Evolutionary conservation across 768 basidiomycete genomes (phyloP).

Genomic region (Scleroderma citrinum): DNA sequence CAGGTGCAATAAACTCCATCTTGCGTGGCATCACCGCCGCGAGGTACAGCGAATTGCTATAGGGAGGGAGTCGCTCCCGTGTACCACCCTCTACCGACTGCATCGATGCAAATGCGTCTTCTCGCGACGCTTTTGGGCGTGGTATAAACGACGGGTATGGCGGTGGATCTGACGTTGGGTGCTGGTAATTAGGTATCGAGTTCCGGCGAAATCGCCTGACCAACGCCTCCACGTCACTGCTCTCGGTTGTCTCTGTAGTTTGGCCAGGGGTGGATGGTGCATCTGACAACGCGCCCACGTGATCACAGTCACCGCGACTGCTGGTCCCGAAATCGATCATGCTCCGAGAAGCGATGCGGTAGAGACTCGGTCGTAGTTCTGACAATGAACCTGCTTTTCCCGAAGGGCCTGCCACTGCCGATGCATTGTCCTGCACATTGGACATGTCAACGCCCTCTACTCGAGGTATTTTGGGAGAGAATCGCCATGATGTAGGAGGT

Average conservation of each 20-base stretch:
- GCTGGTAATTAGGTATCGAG: constrained; percentile 65
- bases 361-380: constrained; percentile 39
- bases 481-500: constrained; percentile 8
- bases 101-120: constrained; percentile 37
- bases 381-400: constrained; percentile 3
- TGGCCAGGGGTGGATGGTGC: constrained; percentile 10
- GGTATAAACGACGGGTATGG: constrained; percentile 54
- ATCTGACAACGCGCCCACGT: constrained; percentile 7
- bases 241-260: constrained; percentile 15
- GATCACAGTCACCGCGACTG: constrained; percentile 21
- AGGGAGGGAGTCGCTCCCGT: constrained; percentile 68
- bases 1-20: constrained; percentile 85
- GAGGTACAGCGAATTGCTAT: constrained; percentile 79
- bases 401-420: neutral
- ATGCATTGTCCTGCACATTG: constrained; percentile 3
- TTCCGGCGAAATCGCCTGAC: constrained; percentile 47
- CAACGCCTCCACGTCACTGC: constrained; percentile 19
- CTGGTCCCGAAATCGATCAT: constrained; percentile 49
- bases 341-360: constrained; percentile 57
- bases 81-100: constrained; percentile 49
- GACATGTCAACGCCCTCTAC: constrained; percentile 1
- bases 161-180: constrained; percentile 52
- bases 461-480: constrained; percentile 14
- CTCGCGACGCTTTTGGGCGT: constrained; percentile 36
- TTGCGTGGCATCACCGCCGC: constrained; percentile 81